These are phyloP conservation scores for Sugiyamaella pinicola DNA, from an alignment of 1,139 yeast species.

Conservation along the genomic window DNA sequence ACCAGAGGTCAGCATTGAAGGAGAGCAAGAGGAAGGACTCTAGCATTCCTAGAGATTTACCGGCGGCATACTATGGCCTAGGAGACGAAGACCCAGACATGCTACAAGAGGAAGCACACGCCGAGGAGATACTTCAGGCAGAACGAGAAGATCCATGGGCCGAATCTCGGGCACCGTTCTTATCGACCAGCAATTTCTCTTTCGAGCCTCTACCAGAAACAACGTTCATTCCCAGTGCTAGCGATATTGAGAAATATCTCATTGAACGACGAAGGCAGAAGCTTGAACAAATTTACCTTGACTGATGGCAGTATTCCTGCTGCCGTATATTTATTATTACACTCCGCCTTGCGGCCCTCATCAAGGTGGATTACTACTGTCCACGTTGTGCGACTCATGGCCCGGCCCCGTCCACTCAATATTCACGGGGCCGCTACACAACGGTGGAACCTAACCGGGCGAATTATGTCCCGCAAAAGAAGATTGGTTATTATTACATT, in stretches of 20 bases:
- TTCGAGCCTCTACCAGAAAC: conserved; percentile 35
- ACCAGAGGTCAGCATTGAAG: conserved; percentile 7
- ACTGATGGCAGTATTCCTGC: too few species aligned
- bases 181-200: conserved; percentile 1
- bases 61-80: conserved; percentile 51
- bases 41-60: conserved; percentile 34
- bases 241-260: conserved; percentile 51
- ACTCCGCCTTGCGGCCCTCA: too few species aligned
- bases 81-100: conserved; percentile 38
- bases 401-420: too few species aligned
- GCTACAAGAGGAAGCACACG: conserved; percentile 38
- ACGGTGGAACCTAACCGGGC: too few species aligned
- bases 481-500: neutral
- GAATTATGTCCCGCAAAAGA: too few species aligned
- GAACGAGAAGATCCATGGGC: conserved; percentile 1
- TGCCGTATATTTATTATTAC: too few species aligned
- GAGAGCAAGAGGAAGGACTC: conserved; percentile 2
- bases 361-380: too few species aligned
- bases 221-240: conserved; percentile 44
- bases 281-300: conserved; percentile 41
- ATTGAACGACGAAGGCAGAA: conserved; percentile 52
- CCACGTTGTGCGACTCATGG: too few species aligned
- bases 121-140: conserved; percentile 15
- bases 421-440: too few species aligned
- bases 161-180: conserved; percentile 1